phyloP scores from a whole-genome alignment of 1,139 yeast genomes.

The Taphrina sp. region DNA sequence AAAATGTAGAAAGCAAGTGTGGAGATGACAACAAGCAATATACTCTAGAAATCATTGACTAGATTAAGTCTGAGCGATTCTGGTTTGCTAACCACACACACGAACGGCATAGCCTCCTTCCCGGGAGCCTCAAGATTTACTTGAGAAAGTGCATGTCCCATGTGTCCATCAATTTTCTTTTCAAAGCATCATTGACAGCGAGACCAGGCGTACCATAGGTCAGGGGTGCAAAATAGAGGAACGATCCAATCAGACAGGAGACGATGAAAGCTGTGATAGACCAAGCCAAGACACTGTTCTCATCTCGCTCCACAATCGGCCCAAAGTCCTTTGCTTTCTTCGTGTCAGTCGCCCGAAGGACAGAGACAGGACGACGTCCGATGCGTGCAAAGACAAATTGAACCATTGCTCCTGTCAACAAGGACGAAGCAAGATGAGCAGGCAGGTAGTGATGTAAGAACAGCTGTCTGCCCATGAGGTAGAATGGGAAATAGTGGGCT shows the following conservation, averaged over 20 bases:
- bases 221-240: slow-evolving; percentile 74
- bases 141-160: slow-evolving; percentile 81
- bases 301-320: slow-evolving; percentile 11
- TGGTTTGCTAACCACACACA: too few relatives aligned
- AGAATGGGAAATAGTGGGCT: slow-evolving; percentile 87
- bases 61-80: too few relatives aligned
- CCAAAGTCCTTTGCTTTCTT: slow-evolving; percentile 2
- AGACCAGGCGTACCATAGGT: slow-evolving; percentile 77
- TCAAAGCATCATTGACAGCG: slow-evolving; percentile 60
- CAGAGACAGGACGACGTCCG: slow-evolving; percentile 15
- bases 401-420: slow-evolving; percentile 75
- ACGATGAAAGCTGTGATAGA: slow-evolving; percentile 45
- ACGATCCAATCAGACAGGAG: slow-evolving; percentile 58
- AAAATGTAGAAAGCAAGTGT: too few relatives aligned
- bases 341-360: slow-evolving; percentile 13
- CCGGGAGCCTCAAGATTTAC: too few relatives aligned
- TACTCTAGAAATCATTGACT: too few relatives aligned
- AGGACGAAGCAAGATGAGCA: slow-evolving; percentile 86
- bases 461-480: slow-evolving; percentile 86
- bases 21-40: too few relatives aligned
- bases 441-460: slow-evolving; percentile 95
- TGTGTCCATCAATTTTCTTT: slow-evolving; percentile 73
- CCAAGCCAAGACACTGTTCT: slow-evolving; percentile 17
- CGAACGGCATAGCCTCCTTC: too few relatives aligned
- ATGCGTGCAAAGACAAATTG: slow-evolving; percentile 66